phyloP scores from a whole-genome alignment of 257 asterid genomes.

The Plectranthus barbatus region DNA sequence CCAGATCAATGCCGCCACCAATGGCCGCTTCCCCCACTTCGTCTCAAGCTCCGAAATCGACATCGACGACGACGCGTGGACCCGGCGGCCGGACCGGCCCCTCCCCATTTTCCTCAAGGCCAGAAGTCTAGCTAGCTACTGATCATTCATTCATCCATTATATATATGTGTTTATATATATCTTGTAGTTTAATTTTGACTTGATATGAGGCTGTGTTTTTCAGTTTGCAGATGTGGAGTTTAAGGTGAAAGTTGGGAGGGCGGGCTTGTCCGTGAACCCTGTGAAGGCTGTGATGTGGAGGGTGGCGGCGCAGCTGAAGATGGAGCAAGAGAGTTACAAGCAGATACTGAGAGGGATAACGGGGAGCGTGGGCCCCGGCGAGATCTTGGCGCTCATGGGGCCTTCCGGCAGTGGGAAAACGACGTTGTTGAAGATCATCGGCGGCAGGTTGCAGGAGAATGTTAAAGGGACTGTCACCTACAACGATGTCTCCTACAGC shows the following conservation, averaged over 20 bases:
- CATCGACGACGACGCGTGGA: constrained; percentile 39
- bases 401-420: constrained; percentile 97
- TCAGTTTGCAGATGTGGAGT: constrained; percentile 90
- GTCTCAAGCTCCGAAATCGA: constrained; percentile 51
- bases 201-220: neutral
- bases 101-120: constrained; percentile 87
- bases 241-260: constrained; percentile 50
- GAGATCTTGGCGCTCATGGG: constrained; percentile 94
- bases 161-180: neutral
- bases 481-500: constrained; percentile 57
- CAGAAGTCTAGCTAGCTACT: neutral
- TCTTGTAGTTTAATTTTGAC: neutral
- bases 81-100: constrained; percentile 34
- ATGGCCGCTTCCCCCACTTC: too few species aligned
- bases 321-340: constrained; percentile 48
- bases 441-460: constrained; percentile 74
- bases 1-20: constrained; percentile 57
- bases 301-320: constrained; percentile 38
- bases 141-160: neutral
- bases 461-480: constrained; percentile 63
- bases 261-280: constrained; percentile 44
- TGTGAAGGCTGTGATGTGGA: constrained; percentile 51
- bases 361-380: constrained; percentile 85
- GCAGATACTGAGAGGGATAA: constrained; percentile 75
- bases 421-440: constrained; percentile 64